Evolutionary conservation across 352 stramenopile species (phyloP).

Genomic region (Phytophthora colocasiae): DNA sequence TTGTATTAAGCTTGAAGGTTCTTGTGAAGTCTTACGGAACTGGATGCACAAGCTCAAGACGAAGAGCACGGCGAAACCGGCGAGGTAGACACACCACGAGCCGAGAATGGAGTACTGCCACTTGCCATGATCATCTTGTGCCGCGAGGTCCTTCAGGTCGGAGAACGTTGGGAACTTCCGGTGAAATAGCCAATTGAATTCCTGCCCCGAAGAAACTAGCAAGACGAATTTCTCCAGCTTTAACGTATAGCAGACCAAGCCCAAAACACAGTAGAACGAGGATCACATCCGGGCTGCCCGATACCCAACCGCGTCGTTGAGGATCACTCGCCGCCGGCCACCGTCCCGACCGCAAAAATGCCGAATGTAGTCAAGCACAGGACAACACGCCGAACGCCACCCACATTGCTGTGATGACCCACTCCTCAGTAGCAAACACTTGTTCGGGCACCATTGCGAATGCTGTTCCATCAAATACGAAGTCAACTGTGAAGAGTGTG

Average conservation of each 20-base stretch:
- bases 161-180: slow-evolving; percentile 43
- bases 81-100: slow-evolving; percentile 53
- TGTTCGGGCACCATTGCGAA: slow-evolving; percentile 40
- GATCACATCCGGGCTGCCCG: slow-evolving; percentile 37
- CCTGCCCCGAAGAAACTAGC: slow-evolving; percentile 46
- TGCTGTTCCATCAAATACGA: slow-evolving; percentile 43
- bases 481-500: slow-evolving; percentile 52
- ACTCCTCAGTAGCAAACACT: slow-evolving; percentile 38
- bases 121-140: slow-evolving; percentile 29
- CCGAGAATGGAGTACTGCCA: slow-evolving; percentile 45
- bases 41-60: slow-evolving; percentile 49
- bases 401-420: slow-evolving; percentile 51
- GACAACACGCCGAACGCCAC: slow-evolving; percentile 49
- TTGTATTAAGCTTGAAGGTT: slow-evolving; percentile 11
- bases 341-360: slow-evolving; percentile 49
- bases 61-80: slow-evolving; percentile 43
- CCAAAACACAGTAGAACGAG: slow-evolving; percentile 41
- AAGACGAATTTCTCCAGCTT: slow-evolving; percentile 56
- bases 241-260: slow-evolving; percentile 40
- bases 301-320: slow-evolving; percentile 51
- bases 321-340: slow-evolving; percentile 41
- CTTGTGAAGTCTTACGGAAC: slow-evolving; percentile 47
- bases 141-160: slow-evolving; percentile 45
- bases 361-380: slow-evolving; percentile 45
- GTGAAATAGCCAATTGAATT: slow-evolving; percentile 51